phyloP scores from a whole-genome alignment of 345 rosid genomes.

The Camelina hispida region DNA sequence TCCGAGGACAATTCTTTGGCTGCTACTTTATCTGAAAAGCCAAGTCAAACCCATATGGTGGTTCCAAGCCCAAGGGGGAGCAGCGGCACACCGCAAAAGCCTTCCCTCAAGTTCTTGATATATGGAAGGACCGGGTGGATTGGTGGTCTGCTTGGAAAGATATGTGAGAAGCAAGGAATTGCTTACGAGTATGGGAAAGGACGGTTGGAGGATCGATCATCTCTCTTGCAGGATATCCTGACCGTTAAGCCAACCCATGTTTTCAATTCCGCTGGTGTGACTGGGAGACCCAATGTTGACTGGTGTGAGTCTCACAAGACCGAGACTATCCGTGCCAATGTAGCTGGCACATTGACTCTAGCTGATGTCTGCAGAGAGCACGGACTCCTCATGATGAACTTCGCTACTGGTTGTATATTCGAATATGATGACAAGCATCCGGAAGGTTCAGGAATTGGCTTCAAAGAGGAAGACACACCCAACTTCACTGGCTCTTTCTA shows the following conservation, averaged over 20 bases:
- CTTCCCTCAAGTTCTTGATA: constrained; percentile 66
- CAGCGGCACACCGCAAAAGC: constrained; percentile 47
- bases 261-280: constrained; percentile 80
- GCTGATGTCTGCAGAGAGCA: constrained; percentile 83
- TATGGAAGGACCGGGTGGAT: constrained; percentile 87
- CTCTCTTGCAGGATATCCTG: constrained; percentile 60
- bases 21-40: constrained; percentile 41
- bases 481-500: constrained; percentile 81
- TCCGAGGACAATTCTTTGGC: constrained; percentile 58
- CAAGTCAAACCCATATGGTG: constrained; percentile 64
- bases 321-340: constrained; percentile 77
- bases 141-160: constrained; percentile 71
- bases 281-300: constrained; percentile 83
- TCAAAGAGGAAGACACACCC: constrained; percentile 72
- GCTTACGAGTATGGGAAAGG: constrained; percentile 74
- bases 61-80: constrained; percentile 58
- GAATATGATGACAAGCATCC: constrained; percentile 72
- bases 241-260: constrained; percentile 77
- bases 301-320: constrained; percentile 82
- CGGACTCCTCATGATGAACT: constrained; percentile 66
- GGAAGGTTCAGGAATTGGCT: constrained; percentile 66
- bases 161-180: constrained; percentile 76
- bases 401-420: constrained; percentile 83
- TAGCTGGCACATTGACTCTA: constrained; percentile 72
- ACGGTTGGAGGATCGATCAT: constrained; percentile 68